A percentile compares a stretch with the other conserved stretches of the same genome.
Conservation (phyloP, 169 alveolate genomes). For the Plasmodium blacklocki region DNA sequence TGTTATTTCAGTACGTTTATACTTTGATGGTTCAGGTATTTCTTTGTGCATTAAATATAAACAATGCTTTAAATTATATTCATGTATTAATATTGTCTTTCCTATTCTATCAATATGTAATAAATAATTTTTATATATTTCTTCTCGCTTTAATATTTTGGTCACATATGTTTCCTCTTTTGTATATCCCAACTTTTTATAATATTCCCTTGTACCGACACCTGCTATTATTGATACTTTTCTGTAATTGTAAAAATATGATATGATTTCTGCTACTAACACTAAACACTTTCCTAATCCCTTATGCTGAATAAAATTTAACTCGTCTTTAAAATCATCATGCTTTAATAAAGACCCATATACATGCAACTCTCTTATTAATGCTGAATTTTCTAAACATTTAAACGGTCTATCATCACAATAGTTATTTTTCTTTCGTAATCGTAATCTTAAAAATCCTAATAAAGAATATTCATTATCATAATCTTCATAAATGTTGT, state of each 20-base stretch:
- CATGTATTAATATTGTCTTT: slow-evolving; percentile 24
- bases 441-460: slow-evolving; percentile 92
- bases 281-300: slow-evolving; percentile 83
- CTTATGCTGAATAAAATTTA: slow-evolving; percentile 76
- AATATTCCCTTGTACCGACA: slow-evolving; percentile 99
- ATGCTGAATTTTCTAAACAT: slow-evolving; percentile 87
- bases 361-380: slow-evolving; percentile 94
- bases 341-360: slow-evolving; percentile 86
- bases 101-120: slow-evolving; percentile 25
- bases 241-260: slow-evolving; percentile 82
- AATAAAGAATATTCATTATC: slow-evolving; percentile 82
- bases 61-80: slow-evolving; percentile 53
- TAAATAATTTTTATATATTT: slow-evolving; percentile 64
- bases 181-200: slow-evolving; percentile 96
- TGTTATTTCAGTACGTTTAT: slow-evolving; percentile 56
- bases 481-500: slow-evolving; percentile 18
- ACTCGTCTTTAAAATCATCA: slow-evolving; percentile 54
- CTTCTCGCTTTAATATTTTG: slow-evolving; percentile 83
- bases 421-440: slow-evolving; percentile 78
- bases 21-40: slow-evolving; percentile 28
- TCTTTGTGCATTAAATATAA: slow-evolving; percentile 68
- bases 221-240: slow-evolving; percentile 99
- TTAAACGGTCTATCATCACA: slow-evolving; percentile 78
- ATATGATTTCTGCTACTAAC: slow-evolving; percentile 84
- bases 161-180: slow-evolving; percentile 96